phyloP scores from a whole-genome alignment of 306 rosid species.

The Quercus robur region DNA sequence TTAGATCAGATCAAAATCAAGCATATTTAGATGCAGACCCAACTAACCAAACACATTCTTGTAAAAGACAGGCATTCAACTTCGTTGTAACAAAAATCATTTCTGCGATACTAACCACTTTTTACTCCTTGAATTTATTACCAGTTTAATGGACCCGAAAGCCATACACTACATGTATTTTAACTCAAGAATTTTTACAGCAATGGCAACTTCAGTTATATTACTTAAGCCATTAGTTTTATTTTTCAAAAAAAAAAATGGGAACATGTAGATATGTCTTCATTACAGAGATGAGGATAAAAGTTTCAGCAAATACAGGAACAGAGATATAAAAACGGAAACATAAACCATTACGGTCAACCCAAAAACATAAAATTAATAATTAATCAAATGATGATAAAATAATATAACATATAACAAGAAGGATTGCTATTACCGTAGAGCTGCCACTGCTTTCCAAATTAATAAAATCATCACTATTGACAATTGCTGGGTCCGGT shows the following conservation, averaged over 20 bases:
- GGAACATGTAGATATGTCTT: neutral
- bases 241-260: neutral
- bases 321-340: neutral
- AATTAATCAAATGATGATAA: slow-evolving; percentile 1
- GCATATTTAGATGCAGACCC: neutral
- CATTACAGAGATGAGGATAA: neutral
- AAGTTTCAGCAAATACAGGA: slow-evolving; percentile 5
- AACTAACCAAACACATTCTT: neutral
- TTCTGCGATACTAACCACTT: neutral
- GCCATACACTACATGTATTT: neutral
- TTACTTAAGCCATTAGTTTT: neutral
- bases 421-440: slow-evolving; percentile 43
- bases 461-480: slow-evolving; percentile 59
- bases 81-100: neutral
- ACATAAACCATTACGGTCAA: neutral
- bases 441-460: slow-evolving; percentile 65
- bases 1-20: neutral
- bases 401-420: slow-evolving; percentile 1
- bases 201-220: neutral
- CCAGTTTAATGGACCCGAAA: neutral
- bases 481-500: slow-evolving; percentile 36
- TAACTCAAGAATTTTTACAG: neutral
- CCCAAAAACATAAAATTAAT: neutral
- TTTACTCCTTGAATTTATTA: neutral
- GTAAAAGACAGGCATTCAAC: neutral